Evolutionary conservation across 768 basidiomycete species (phyloP).

Genomic region (Brasilioporus rufonigricans): DNA sequence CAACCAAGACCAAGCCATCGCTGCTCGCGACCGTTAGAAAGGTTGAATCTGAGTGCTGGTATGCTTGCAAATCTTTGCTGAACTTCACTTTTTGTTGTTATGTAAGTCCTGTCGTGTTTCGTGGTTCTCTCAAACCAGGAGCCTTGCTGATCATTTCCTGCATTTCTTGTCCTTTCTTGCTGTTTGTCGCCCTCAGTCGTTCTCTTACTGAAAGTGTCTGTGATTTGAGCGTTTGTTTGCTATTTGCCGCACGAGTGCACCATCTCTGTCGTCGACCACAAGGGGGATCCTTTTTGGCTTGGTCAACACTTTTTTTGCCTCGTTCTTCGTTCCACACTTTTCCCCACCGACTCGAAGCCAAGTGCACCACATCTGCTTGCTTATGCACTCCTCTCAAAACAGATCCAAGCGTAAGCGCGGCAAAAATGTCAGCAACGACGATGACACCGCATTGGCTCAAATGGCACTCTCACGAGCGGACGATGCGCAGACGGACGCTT

Average conservation of each 20-base stretch:
- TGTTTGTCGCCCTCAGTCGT: conserved; percentile 20
- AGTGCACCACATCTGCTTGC: conserved; percentile 19
- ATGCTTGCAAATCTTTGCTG: conserved; percentile 29
- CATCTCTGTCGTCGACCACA: conserved; percentile 23
- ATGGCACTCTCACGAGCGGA: conserved; percentile 46
- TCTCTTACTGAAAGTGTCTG: conserved; percentile 20
- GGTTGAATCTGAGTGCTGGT: conserved; percentile 30
- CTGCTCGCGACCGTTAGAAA: conserved; percentile 19
- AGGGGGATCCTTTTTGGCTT: conserved; percentile 27
- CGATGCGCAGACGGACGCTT: conserved; percentile 51
- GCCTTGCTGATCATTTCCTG: conserved; percentile 22
- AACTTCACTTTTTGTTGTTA: conserved; percentile 29
- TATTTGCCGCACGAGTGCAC: conserved; percentile 22
- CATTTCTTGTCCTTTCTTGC: conserved; percentile 19
- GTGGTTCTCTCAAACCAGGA: conserved; percentile 19
- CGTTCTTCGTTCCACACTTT: conserved; percentile 19
- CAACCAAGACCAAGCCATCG: conserved; percentile 21
- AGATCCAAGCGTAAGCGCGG: conserved; percentile 52
- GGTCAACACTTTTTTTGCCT: conserved; percentile 29
- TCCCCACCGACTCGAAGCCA: conserved; percentile 19
- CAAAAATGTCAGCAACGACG: conserved; percentile 50
- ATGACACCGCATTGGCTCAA: conserved; percentile 38
- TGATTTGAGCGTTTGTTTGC: conserved; percentile 35
- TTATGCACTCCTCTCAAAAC: conserved; percentile 39
- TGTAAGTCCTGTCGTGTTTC: conserved; percentile 34